These are phyloP conservation scores for Daldinia decipiens DNA, from an alignment of 495 filamentous ascomycete species.

Conservation along the genomic window DNA sequence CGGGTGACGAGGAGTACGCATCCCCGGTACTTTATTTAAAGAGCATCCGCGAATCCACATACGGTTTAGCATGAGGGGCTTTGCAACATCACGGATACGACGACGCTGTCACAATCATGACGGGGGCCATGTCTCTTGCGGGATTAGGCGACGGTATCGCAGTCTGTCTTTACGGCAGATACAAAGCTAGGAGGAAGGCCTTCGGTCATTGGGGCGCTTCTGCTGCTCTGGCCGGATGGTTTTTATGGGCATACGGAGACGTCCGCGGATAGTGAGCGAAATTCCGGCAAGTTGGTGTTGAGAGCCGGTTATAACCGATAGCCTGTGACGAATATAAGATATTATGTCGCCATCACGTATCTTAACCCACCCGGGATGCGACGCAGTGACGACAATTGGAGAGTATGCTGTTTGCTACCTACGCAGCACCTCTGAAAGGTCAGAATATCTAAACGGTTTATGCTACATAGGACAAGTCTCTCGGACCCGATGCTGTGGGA, in stretches of 20 bases:
- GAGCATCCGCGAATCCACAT: not conserved
- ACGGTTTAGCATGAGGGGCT: not conserved
- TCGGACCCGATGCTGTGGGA: constrained; percentile 3
- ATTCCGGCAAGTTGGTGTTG: not conserved
- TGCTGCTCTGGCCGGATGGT: not conserved
- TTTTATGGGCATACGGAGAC: not conserved
- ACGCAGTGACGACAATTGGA: not conserved
- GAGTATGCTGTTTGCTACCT: not conserved
- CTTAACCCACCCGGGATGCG: not conserved
- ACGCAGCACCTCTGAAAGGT: not conserved
- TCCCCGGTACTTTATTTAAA: not conserved
- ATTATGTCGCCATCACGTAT: not conserved
- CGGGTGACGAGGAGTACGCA: not conserved
- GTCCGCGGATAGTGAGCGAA: not conserved
- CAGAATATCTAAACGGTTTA: not conserved
- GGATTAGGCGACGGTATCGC: not conserved
- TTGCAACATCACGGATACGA: not conserved
- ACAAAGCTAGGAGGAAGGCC: not conserved
- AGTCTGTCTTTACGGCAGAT: not conserved
- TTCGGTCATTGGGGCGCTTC: constrained; percentile 2
- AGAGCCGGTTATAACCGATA: not conserved
- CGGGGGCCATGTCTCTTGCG: not conserved
- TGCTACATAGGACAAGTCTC: not conserved
- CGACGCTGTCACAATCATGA: not conserved
- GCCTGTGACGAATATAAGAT: not conserved